These are phyloP conservation scores for Colletotrichum zoysiae DNA, from an alignment of 2,329 filamentous ascomycete genomes.

Conservation along the genomic window DNA sequence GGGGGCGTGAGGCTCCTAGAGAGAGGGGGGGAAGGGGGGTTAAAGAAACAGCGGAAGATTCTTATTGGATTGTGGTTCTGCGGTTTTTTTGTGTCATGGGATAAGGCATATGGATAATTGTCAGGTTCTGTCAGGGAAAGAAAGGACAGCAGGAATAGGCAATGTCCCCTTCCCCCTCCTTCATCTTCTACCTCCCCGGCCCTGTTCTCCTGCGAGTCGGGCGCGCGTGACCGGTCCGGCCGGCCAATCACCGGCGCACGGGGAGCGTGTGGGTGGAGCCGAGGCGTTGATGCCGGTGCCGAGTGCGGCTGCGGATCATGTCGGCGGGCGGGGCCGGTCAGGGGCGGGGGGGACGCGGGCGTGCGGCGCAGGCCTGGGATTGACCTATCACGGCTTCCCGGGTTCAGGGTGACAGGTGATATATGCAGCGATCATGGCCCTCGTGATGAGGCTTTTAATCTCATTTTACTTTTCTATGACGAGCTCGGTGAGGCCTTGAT, in stretches of 20 bases:
- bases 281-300: constrained; percentile 1
- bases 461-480: not conserved
- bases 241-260: constrained; percentile 25
- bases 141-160: not conserved
- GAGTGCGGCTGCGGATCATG: constrained; percentile 6
- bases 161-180: not conserved
- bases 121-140: not conserved
- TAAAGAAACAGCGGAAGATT: not conserved
- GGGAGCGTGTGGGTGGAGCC: not conserved
- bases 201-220: constrained; percentile 8
- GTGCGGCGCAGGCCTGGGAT: not conserved
- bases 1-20: not conserved
- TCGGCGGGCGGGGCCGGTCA: constrained; percentile 14
- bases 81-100: not conserved
- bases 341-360: constrained; percentile 1
- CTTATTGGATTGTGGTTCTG: not conserved
- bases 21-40: not conserved
- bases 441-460: constrained; percentile 18
- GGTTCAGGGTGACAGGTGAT: no score
- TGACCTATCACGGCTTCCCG: not conserved
- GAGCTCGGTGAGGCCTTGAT: not conserved
- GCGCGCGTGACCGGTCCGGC: constrained; percentile 23
- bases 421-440: not conserved
- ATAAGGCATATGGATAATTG: not conserved
- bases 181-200: not conserved